Percentiles rank a stretch among this genome's conserved stretches.
Evolutionary conservation across 768 basidiomycete species (phyloP).

Genomic region (Calocera viscosa): DNA sequence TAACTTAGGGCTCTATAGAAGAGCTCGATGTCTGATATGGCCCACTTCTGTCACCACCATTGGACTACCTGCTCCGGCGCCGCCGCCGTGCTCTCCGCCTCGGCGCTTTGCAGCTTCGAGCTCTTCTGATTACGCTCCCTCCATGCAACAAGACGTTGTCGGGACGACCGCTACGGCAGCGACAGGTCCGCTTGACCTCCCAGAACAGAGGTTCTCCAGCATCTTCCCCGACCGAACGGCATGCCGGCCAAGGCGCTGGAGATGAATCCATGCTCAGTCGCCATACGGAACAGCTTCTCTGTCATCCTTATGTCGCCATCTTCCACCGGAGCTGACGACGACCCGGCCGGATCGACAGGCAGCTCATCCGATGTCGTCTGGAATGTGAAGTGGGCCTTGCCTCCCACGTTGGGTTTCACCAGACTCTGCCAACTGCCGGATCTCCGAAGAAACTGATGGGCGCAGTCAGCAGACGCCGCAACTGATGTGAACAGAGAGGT

Average conservation of each 20-base stretch:
- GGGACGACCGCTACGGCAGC: background rate
- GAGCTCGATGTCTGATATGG: too few relatives aligned
- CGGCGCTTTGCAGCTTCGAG: too few relatives aligned
- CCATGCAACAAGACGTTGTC: too few relatives aligned
- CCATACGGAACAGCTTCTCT: constrained; percentile 33
- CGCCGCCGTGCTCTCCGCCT: too few relatives aligned
- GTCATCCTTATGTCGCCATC: constrained; percentile 18
- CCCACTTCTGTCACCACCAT: too few relatives aligned
- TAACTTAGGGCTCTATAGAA: too few relatives aligned
- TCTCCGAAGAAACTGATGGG: constrained; percentile 8
- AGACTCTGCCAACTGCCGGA: background rate
- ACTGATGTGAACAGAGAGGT: constrained; percentile 9
- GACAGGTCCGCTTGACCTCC: background rate
- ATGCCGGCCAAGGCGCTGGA: background rate
- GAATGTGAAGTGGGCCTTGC: background rate
- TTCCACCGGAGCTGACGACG: background rate
- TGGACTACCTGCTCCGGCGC: too few relatives aligned
- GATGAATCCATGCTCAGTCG: constrained; percentile 44
- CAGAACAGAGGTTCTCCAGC: background rate
- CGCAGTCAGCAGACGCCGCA: background rate
- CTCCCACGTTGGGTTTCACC: background rate
- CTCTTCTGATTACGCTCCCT: too few relatives aligned
- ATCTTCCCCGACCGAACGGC: background rate
- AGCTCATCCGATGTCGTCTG: background rate
- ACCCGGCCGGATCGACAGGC: background rate